Conservation (phyloP, 495 filamentous ascomycete species). For the Aspergillus panamensis region DNA sequence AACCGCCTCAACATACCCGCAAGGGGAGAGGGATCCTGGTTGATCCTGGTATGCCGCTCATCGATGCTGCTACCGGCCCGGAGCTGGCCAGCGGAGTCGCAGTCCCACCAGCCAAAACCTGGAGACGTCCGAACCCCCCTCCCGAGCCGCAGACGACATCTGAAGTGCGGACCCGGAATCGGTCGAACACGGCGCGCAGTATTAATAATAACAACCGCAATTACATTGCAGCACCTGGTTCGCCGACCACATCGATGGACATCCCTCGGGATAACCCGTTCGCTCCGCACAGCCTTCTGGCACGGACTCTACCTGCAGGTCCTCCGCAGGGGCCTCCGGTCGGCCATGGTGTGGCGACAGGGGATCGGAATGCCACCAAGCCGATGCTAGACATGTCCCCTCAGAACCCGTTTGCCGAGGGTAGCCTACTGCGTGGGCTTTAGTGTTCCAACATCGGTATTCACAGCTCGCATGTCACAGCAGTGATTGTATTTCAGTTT, state of each 20-base stretch:
- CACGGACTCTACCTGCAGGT: constrained; percentile 23
- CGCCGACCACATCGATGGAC: constrained; percentile 19
- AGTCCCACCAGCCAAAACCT: constrained; percentile 52
- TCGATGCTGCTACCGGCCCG: constrained; percentile 62
- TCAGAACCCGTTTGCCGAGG: constrained; percentile 49
- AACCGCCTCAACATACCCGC: constrained; percentile 65
- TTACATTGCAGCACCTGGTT: constrained; percentile 11
- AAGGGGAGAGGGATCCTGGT: constrained; percentile 67
- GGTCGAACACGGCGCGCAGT: constrained; percentile 34
- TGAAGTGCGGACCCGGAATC: constrained; percentile 26
- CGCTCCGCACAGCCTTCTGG: constrained; percentile 38
- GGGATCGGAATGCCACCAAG: constrained; percentile 46
- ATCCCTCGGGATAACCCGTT: constrained; percentile 30
- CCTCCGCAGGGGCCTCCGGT: constrained; percentile 25
- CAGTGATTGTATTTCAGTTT: too few species aligned
- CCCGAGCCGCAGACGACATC: constrained; percentile 14
- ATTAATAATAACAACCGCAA: constrained; percentile 21
- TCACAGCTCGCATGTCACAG: too few species aligned
- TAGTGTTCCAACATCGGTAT: neutral
- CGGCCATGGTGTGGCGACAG: constrained; percentile 53
- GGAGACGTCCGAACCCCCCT: constrained; percentile 39
- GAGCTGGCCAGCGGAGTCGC: constrained; percentile 44
- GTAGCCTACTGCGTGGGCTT: constrained; percentile 48
- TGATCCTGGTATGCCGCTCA: constrained; percentile 55
- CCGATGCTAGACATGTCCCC: constrained; percentile 56